Evolutionary conservation across 179 eudicot genomes (phyloP).

Genomic region (Dionaea muscipula): DNA sequence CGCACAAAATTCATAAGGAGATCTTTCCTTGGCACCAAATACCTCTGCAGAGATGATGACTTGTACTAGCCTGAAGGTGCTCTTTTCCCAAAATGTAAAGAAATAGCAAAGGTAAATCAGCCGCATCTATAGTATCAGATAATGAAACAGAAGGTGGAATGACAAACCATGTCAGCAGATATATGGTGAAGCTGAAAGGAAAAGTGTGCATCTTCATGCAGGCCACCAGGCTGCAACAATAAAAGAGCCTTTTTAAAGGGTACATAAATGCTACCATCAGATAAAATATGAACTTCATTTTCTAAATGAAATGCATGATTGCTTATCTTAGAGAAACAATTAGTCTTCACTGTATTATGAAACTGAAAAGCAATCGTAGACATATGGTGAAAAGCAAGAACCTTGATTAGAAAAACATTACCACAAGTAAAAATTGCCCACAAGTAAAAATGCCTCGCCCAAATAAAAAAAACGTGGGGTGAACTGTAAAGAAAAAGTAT

Average conservation of each 20-base stretch:
- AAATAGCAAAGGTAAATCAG: neutral
- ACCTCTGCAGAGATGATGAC: slow-evolving; percentile 65
- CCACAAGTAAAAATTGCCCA: no score
- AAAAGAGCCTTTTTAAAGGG: slow-evolving; percentile 8
- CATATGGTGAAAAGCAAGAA: no score
- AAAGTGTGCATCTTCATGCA: slow-evolving; percentile 40
- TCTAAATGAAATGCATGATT: no score
- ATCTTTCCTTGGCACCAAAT: slow-evolving; percentile 60
- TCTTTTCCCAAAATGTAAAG: slow-evolving; percentile 26
- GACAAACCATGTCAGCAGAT: slow-evolving; percentile 43
- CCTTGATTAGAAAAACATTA: no score
- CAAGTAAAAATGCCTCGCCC: no score
- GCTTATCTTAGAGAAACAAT: no score
- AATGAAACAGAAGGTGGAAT: slow-evolving; percentile 11
- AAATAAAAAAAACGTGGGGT: no score
- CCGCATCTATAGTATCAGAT: neutral
- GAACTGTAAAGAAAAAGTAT: no score
- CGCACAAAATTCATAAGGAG: slow-evolving; percentile 48
- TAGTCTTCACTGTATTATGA: no score
- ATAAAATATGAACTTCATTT: no score
- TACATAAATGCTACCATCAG: neutral
- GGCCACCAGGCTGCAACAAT: slow-evolving; percentile 45
- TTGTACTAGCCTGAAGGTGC: slow-evolving; percentile 43
- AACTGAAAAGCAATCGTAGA: no score
- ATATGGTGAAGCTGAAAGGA: slow-evolving; percentile 43